A percentile compares a stretch with the other conserved stretches of the same genome.
Conservation (phyloP, 305 asterid genomes). For the Galium porrigens region DNA sequence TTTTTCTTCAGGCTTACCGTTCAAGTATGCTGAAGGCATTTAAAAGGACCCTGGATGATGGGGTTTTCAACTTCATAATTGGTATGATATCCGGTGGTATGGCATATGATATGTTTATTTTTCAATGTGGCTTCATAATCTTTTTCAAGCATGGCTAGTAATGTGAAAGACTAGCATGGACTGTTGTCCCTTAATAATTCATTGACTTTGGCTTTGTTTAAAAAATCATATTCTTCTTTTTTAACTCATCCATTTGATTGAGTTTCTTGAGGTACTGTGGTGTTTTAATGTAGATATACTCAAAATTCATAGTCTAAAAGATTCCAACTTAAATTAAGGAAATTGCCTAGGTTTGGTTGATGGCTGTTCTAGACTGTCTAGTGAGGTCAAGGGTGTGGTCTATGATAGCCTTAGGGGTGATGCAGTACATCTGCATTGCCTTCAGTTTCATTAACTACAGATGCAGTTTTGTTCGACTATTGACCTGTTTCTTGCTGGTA, state of each 20-base stretch:
- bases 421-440: slow-evolving; percentile 75
- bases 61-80: slow-evolving; percentile 81
- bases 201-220: background rate
- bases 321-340: slow-evolving; percentile 16
- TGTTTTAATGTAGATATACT: slow-evolving; percentile 7
- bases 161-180: slow-evolving; percentile 2
- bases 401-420: slow-evolving; percentile 58
- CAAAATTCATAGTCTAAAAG: background rate
- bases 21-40: slow-evolving; percentile 98
- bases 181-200: background rate
- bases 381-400: slow-evolving; percentile 30
- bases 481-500: slow-evolving; percentile 98
- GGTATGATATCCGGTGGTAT: slow-evolving; percentile 47
- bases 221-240: background rate
- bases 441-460: slow-evolving; percentile 75
- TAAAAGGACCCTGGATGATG: slow-evolving; percentile 92
- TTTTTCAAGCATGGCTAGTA: slow-evolving; percentile 1
- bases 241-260: slow-evolving; percentile 6
- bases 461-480: slow-evolving; percentile 86
- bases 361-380: slow-evolving; percentile 28
- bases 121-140: background rate
- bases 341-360: slow-evolving; percentile 20
- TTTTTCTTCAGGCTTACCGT: slow-evolving; percentile 66
- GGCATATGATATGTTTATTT: background rate
- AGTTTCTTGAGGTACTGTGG: background rate